These are phyloP conservation scores for Ganoderma lingzhi DNA, from an alignment of 1,284 basidiomycete species.

Conservation along the genomic window DNA sequence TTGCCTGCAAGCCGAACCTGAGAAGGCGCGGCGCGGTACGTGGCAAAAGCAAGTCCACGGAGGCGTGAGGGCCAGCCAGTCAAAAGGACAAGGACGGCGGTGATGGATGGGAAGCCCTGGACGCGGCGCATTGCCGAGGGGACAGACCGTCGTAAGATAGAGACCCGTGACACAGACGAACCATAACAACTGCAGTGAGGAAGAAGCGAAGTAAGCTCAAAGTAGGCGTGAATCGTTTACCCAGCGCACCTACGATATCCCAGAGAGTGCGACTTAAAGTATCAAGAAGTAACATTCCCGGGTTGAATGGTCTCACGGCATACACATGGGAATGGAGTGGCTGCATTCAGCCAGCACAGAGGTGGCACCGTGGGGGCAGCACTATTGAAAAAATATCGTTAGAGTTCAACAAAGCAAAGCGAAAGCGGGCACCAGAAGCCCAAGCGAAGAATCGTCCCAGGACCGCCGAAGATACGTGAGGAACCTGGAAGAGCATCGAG, in stretches of 20 bases:
- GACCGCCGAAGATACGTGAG: conserved; percentile 6
- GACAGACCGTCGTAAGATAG: background rate
- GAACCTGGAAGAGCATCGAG: background rate
- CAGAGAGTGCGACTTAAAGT: background rate
- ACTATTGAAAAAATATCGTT: background rate
- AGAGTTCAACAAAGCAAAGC: background rate
- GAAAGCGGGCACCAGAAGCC: background rate
- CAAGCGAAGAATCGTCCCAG: conserved; percentile 2
- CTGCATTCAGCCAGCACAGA: background rate
- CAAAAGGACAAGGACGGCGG: background rate
- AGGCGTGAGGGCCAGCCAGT: background rate
- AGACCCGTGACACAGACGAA: background rate
- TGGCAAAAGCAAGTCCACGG: background rate
- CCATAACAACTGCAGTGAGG: background rate
- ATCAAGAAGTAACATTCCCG: background rate
- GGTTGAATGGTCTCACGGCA: background rate
- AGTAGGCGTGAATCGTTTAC: background rate
- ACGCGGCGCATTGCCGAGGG: background rate
- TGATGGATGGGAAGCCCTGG: background rate
- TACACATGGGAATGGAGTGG: background rate
- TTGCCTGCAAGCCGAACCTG: background rate
- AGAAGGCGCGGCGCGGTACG: background rate
- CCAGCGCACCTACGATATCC: background rate
- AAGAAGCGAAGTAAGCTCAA: background rate
- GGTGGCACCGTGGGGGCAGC: background rate